Percentiles rank a stretch among this genome's conserved stretches.
Conservation (phyloP, 371 early-diverging fungal species). For the Chytridium lagenaria region DNA sequence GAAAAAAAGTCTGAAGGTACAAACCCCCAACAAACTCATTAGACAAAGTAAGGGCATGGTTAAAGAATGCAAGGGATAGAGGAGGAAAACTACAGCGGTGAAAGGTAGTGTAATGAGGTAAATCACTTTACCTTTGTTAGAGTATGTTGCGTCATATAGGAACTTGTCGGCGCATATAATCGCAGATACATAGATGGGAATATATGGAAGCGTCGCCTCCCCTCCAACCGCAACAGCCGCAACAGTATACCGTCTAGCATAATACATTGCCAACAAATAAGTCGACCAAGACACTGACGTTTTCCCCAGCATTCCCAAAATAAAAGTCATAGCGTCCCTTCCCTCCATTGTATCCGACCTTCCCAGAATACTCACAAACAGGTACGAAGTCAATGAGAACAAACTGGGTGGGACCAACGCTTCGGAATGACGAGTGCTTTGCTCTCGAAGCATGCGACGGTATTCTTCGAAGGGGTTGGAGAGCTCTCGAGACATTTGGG, state of each 20-base stretch:
- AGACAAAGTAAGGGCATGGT: too few species aligned
- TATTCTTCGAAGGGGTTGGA: conserved; percentile 7
- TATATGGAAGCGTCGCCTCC: not conserved
- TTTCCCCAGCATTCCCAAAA: conserved; percentile 1
- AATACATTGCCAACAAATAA: conserved; percentile 3
- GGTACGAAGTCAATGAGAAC: conserved; percentile 4
- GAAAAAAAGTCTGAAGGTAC: too few species aligned
- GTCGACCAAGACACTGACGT: conserved; percentile 11
- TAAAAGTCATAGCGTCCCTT: not conserved
- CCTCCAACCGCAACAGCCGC: not conserved
- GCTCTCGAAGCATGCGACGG: conserved; percentile 10
- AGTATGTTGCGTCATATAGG: conserved; percentile 4
- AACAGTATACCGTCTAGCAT: not conserved
- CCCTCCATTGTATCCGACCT: not conserved
- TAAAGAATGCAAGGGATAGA: not conserved
- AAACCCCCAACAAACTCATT: too few species aligned
- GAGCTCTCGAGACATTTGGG: not conserved
- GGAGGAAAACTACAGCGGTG: not conserved
- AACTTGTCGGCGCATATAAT: conserved; percentile 14
- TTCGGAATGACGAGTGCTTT: not conserved
- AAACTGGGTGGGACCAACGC: not conserved
- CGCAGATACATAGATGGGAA: not conserved
- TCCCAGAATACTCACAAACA: conserved; percentile 13
- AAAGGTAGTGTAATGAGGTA: not conserved
- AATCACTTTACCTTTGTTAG: not conserved